These are phyloP conservation scores for Salvia hispanica DNA, from an alignment of 257 asterid genomes.

Conservation along the genomic window DNA sequence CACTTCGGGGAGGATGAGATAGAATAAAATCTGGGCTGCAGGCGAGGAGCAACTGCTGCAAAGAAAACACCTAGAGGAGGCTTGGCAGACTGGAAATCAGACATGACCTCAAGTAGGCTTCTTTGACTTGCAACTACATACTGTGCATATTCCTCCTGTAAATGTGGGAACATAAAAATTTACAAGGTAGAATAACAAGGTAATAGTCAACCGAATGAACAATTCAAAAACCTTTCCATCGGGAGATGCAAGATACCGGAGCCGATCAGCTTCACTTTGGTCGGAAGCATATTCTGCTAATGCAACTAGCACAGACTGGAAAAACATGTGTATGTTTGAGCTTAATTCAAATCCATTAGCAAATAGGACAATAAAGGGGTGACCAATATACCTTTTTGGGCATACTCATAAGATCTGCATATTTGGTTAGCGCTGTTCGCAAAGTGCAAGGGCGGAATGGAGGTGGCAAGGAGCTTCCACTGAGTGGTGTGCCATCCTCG, in stretches of 20 bases:
- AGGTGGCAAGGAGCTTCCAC: conserved; percentile 79
- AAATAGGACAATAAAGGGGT: neutral
- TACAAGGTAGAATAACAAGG: neutral
- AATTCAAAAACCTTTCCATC: conserved; percentile 75
- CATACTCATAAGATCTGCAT: conserved; percentile 85
- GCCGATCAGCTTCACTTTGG: conserved; percentile 75
- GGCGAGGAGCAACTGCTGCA: conserved; percentile 87
- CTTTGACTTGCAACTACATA: conserved; percentile 78
- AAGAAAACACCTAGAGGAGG: conserved; percentile 94
- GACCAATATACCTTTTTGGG: conserved; percentile 75
- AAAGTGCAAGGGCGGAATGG: conserved; percentile 89
- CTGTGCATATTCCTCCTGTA: conserved; percentile 84
- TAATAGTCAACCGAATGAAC: conserved; percentile 10
- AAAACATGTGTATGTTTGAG: conserved; percentile 26
- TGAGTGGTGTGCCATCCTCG: conserved; percentile 81
- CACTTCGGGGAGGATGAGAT: conserved; percentile 94
- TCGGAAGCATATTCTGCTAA: conserved; percentile 88
- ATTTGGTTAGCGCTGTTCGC: conserved; percentile 75
- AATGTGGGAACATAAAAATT: neutral
- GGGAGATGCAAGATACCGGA: conserved; percentile 82
- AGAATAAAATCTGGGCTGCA: conserved; percentile 91
- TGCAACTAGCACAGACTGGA: conserved; percentile 77
- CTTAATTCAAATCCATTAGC: conserved; percentile 18
- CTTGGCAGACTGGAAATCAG: conserved; percentile 80
- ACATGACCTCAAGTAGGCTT: conserved; percentile 90